Base-by-base conservation (phyloP, 192 early-diverging fungal species). In the Gigaspora rosea region DNA sequence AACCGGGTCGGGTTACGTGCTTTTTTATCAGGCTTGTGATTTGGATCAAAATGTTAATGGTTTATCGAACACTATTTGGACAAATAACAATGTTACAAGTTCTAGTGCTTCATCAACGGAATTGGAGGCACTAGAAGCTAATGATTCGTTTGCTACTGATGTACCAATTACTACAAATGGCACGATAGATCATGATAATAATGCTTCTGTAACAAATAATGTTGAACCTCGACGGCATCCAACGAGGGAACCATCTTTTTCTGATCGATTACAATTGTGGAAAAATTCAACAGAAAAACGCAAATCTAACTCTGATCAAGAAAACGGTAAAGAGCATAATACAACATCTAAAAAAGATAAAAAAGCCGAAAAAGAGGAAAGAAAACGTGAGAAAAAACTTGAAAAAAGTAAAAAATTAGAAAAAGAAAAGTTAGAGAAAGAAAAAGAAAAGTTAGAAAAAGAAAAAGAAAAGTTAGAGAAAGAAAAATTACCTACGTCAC, bases 1-100 rank as follows among this genome's bases (percentile, higher is more conserved):
- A 67, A 86, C 85, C 79, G 93, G 92, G 27, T 93, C 91, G 15
- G 94, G 94, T 1, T 95, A 95, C 71, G 88, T 95, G 15, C 76
- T 95, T 56, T 94, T 95, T 71, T 95, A 95, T 76, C 92, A 95
- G 78, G 87, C 89, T 0, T 71, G 79, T 15, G 82, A 83, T 75
- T 51, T 83, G 20, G 80, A 83, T 57, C 77, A 79, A 76, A 64
- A 22, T 13, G 33, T 59, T 20, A 20, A 63, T 63, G 73, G 73
- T 4, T 12, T 75, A 64, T 18, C 36, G 36, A 63, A 61, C 27
- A 13, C 73, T 61, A 18, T 63, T 49, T 75, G 73, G 62, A 11
- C 73, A 18, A 41, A 64, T 32, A 75, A 54, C 49, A 54, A 46
- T n/a, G 62, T 22, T 15, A 27, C 22, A 27, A 6, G 62, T 13